These are phyloP conservation scores for Dovyalis caffra DNA, from an alignment of 345 rosid genomes.

Conservation along the genomic window DNA sequence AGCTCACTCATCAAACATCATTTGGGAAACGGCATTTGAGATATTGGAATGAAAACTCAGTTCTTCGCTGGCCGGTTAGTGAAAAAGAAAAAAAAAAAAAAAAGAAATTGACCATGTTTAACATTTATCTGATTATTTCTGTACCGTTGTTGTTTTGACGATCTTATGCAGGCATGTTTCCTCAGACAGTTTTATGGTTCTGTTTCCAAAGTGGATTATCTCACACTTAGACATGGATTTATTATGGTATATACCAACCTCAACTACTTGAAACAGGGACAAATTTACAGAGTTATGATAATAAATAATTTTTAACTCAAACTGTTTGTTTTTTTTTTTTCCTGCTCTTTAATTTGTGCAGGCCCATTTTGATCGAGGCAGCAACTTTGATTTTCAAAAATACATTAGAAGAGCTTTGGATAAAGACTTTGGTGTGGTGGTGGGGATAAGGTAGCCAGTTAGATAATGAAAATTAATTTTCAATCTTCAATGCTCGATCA, in stretches of 20 bases:
- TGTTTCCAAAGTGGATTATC: slow-evolving; percentile 67
- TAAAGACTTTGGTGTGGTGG: slow-evolving; percentile 60
- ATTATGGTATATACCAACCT: slow-evolving; percentile 39
- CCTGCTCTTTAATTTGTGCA: slow-evolving; percentile 23
- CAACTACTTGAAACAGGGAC: not conserved
- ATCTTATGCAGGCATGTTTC: slow-evolving; percentile 46
- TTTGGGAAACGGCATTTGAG: slow-evolving; percentile 57
- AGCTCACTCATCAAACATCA: slow-evolving; percentile 51
- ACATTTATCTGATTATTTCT: not conserved
- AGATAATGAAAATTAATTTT: not conserved
- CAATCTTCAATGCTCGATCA: not conserved
- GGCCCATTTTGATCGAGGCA: slow-evolving; percentile 72
- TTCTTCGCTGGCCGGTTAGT: slow-evolving; percentile 57
- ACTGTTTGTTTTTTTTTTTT: not conserved
- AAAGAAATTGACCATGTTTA: not conserved
- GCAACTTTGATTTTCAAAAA: slow-evolving; percentile 67
- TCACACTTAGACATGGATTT: slow-evolving; percentile 81
- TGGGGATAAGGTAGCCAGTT: slow-evolving; percentile 51
- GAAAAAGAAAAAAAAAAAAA: too few relatives aligned
- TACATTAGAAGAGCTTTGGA: slow-evolving; percentile 75
- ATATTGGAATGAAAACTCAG: slow-evolving; percentile 44
- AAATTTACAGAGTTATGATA: not conserved
- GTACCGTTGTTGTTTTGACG: not conserved
- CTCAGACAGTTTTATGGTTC: slow-evolving; percentile 69
- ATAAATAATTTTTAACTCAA: not conserved